Conservation (phyloP, 1,284 basidiomycete genomes). For the Cryptococcus maquisensis region DNA sequence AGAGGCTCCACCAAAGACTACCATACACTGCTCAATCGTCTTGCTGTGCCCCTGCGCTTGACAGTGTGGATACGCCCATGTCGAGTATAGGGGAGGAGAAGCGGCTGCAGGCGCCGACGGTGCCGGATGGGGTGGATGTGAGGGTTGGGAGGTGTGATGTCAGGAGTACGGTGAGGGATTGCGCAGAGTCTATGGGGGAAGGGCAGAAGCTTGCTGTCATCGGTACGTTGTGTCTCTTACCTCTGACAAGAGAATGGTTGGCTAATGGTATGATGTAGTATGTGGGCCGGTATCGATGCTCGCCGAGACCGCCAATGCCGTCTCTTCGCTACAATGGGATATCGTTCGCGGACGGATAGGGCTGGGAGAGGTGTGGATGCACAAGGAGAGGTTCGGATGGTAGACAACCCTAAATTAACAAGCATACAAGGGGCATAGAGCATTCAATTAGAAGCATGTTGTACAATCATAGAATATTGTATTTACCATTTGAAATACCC, state of each 20-base stretch:
- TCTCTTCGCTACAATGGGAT: background rate
- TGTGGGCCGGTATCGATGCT: slow-evolving; percentile 5
- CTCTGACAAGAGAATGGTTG: too few species aligned
- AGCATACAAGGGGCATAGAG: too few species aligned
- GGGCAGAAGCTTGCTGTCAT: slow-evolving; percentile 1
- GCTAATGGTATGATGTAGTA: background rate
- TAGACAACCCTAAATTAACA: background rate
- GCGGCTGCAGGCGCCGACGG: background rate
- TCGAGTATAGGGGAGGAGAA: too few species aligned
- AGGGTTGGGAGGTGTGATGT: background rate
- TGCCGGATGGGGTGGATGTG: background rate
- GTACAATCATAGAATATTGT: too few species aligned
- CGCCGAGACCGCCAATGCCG: background rate
- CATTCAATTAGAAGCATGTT: too few species aligned
- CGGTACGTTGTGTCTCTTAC: background rate
- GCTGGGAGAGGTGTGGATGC: slow-evolving; percentile 4
- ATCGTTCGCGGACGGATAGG: background rate
- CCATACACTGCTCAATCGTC: too few species aligned
- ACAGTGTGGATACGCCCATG: too few species aligned
- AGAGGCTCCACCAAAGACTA: too few species aligned
- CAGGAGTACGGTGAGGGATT: background rate
- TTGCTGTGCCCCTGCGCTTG: too few species aligned
- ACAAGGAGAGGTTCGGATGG: slow-evolving; percentile 3
- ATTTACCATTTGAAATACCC: too few species aligned
- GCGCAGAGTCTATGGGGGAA: background rate